These are phyloP conservation scores for Cercospora janseana DNA, from an alignment of 2,329 filamentous ascomycete species.

Conservation along the genomic window DNA sequence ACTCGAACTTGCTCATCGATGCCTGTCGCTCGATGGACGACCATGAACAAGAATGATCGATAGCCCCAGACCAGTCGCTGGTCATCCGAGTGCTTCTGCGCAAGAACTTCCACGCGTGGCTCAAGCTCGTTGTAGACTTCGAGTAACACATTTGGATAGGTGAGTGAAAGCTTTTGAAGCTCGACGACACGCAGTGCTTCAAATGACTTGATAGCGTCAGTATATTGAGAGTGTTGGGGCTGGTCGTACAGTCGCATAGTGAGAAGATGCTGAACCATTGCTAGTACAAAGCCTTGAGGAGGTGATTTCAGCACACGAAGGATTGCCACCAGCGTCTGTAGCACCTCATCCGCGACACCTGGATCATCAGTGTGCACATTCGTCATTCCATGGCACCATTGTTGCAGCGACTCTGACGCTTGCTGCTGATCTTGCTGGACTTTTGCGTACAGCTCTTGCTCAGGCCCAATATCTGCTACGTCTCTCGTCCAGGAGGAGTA, in stretches of 20 bases:
- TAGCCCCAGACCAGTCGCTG: slow-evolving; percentile 83
- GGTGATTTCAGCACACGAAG: slow-evolving; percentile 32
- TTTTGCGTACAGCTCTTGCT: slow-evolving; percentile 50
- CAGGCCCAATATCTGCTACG: slow-evolving; percentile 34
- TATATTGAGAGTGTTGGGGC: slow-evolving; percentile 69
- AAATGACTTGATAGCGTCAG: slow-evolving; percentile 85
- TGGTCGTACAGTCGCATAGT: slow-evolving; percentile 75
- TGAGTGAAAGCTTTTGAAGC: slow-evolving; percentile 80
- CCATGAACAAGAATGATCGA: slow-evolving; percentile 87
- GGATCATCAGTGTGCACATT: slow-evolving; percentile 64
- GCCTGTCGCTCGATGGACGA: slow-evolving; percentile 78
- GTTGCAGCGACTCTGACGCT: slow-evolving; percentile 42
- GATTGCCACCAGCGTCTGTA: slow-evolving; percentile 34
- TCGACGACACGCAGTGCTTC: slow-evolving; percentile 83
- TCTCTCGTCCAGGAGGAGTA: slow-evolving; percentile 73
- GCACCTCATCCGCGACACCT: slow-evolving; percentile 35
- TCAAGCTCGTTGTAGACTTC: slow-evolving; percentile 84
- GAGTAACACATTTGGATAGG: slow-evolving; percentile 87
- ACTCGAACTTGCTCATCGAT: slow-evolving; percentile 71
- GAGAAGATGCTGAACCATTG: slow-evolving; percentile 86
- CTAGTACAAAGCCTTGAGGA: slow-evolving; percentile 66
- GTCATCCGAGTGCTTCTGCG: slow-evolving; percentile 69
- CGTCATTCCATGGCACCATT: slow-evolving; percentile 71
- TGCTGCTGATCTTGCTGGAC: slow-evolving; percentile 62
- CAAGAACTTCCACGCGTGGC: slow-evolving; percentile 75